Base-by-base conservation (phyloP, 2,329 filamentous ascomycete genomes). In the Ceratocystiopsis minuta region DNA sequence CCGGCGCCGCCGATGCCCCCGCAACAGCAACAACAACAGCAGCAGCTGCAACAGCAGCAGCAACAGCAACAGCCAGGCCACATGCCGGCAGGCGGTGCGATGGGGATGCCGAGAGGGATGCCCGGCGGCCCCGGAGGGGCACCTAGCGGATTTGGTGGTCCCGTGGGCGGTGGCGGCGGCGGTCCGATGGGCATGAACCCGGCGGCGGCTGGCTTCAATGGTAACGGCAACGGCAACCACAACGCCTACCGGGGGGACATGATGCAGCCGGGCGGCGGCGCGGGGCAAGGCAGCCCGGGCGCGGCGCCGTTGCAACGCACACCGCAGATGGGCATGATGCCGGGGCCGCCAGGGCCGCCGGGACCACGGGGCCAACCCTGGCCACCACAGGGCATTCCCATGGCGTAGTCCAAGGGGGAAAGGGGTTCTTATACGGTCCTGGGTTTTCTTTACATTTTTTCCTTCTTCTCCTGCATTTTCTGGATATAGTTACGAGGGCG, bases 311-410 rank as follows among this genome's bases (percentile, higher is more conserved):
- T 47, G 5, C 51, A 54, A 37, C 53, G 49, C 34, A 55, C 56
- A 9, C 54, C 54, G 24, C 53, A 54, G 41, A 57, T 57, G 53
- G 47, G 49, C 14, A 52, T 52, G 38, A 49, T 52, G 24, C 37
- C 40, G 3, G 50, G 48, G 31, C 50, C 49, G 13, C 48, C 47
- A 6, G 41, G 50, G 16, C 38, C 42, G 11, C 46, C 43, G 15
- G n/a, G n/a, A n/a, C n/a, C 24, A 10, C 24, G 24, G 24, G 24
- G 24, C 24, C 24, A 28, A 10, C 6, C 24, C 24, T 28, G 24
- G 24, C 24, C 24, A 6, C 24, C 24, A 28, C 46, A 50, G 14
- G 39, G 44, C 6, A 37, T 47, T 7, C 46, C 44, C 0, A 49
- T 49, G 47, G 43, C 39, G 9, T 49, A 40, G 39, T 12, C 16